A percentile compares a stretch with the other conserved stretches of the same genome.
Evolutionary conservation across 2,329 filamentous ascomycete species (phyloP).

Genomic region (Torrubiellomyces zombiae): DNA sequence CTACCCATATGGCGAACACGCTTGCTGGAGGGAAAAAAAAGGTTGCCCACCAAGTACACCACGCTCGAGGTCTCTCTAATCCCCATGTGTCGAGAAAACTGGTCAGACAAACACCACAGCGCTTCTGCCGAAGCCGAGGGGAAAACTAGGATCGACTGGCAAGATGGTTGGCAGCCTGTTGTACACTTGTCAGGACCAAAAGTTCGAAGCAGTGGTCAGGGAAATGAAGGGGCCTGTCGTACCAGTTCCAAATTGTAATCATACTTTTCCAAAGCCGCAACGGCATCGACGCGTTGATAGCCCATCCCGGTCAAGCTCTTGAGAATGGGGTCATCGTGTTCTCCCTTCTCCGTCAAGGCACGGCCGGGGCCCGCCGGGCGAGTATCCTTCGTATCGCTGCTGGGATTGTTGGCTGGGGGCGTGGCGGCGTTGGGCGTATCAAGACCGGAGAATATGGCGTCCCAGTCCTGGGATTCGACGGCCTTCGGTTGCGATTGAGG

Average conservation of each 20-base stretch:
- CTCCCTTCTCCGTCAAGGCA: slow-evolving; percentile 54
- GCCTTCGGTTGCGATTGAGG: slow-evolving; percentile 23
- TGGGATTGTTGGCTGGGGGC: slow-evolving; percentile 5
- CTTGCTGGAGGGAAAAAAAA: too few relatives aligned
- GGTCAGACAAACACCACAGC: too few relatives aligned
- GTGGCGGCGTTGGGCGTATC: slow-evolving; percentile 33
- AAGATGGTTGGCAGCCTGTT: slow-evolving; percentile 36
- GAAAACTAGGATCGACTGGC: slow-evolving; percentile 38
- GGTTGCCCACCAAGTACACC: too few relatives aligned
- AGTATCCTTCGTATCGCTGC: slow-evolving; percentile 6
- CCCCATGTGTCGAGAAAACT: too few relatives aligned
- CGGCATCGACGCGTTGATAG: slow-evolving; percentile 55
- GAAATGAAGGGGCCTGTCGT: slow-evolving; percentile 17
- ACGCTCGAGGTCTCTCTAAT: too few relatives aligned
- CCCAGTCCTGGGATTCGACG: slow-evolving; percentile 64
- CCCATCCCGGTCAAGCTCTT: slow-evolving; percentile 86
- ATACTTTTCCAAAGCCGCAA: slow-evolving; percentile 77
- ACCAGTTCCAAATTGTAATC: slow-evolving; percentile 95
- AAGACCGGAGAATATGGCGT: slow-evolving; percentile 76
- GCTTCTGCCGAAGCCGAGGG: too few relatives aligned
- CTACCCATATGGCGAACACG: too few relatives aligned
- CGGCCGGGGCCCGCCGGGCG: slow-evolving; percentile 31
- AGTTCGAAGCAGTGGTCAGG: not conserved
- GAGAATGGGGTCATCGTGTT: slow-evolving; percentile 80
- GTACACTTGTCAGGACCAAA: slow-evolving; percentile 5